Percentiles rank a stretch among this genome's conserved stretches.
Conservation (phyloP, 1,284 basidiomycete species). For the Pterula multifida region DNA sequence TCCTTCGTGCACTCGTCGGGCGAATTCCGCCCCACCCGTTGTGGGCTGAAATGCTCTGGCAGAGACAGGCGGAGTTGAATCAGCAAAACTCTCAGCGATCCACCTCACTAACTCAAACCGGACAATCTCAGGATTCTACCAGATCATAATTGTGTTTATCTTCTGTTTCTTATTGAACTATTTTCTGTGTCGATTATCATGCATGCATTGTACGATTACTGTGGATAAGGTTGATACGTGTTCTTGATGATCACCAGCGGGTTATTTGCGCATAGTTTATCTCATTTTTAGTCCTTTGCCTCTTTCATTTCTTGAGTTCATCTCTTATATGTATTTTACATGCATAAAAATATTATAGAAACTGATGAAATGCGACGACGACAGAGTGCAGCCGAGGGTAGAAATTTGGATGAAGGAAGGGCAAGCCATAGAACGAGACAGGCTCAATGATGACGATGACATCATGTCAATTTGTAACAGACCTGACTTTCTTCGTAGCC, state of each 20-base stretch:
- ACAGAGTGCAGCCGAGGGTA: background rate
- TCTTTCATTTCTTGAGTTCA: background rate
- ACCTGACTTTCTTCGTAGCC: too few relatives aligned
- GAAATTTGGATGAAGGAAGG: too few relatives aligned
- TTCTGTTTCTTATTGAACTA: too few relatives aligned
- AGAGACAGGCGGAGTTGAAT: constrained; percentile 15
- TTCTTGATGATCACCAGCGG: too few relatives aligned
- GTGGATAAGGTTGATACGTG: too few relatives aligned
- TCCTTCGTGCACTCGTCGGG: constrained; percentile 70
- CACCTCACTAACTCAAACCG: background rate
- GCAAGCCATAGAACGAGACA: background rate
- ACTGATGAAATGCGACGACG: background rate
- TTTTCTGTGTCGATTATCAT: too few relatives aligned
- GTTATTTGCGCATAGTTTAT: background rate
- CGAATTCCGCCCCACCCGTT: constrained; percentile 81
- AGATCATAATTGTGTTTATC: background rate
- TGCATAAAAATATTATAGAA: background rate
- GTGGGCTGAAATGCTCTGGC: constrained; percentile 84
- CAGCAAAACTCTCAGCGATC: background rate
- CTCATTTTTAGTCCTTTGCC: background rate
- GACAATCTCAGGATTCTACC: background rate
- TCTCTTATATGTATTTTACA: background rate
- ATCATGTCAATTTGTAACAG: too few relatives aligned
- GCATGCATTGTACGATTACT: too few relatives aligned
- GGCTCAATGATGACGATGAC: background rate